Base-by-base conservation (phyloP, 2,329 filamentous ascomycete genomes). In the Xylaria polymorpha region DNA sequence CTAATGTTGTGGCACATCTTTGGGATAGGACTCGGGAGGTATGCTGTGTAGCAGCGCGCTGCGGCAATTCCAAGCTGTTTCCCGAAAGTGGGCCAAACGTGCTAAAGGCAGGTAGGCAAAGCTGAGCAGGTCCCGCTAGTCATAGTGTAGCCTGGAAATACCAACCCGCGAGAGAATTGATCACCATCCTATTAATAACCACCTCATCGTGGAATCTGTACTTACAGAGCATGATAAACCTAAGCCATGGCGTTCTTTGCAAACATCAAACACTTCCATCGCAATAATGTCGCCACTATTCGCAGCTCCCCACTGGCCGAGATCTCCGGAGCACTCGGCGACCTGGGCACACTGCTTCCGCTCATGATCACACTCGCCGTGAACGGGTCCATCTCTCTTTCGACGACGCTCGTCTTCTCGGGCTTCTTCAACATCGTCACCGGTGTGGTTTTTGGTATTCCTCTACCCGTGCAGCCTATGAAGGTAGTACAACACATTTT, bases 381-480 rank as follows among this genome's bases (percentile, higher is more conserved):
- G 35, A 92, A 93, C 72, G 85, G 87, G 41, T 94, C 92, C 9
- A 92, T 98, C 75, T 91, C 93, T 25, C 86, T 98, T 1, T 89
- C 93, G 32, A 90, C 91, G 57, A 98, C 95, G 0, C 86, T 98
- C 0, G 88, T 98, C 6, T 96, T 97, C 78, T 94, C 94, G 0
- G 96, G 96, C 1, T 77, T 94, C 10, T 95, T 92, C 80, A 98
- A 98, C 76, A 88, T 98, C 64, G 76, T 92, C 14, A 97, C 94
- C 0, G 96, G 95, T 20, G 77, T 90, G 1, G 81, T 91, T 39
- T 98, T 98, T 76, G 95, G 95, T 7, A 91, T 98, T 48, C 95
- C 95, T 1, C 82, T 98, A 3, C 94, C 94, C 0, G 94, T 98
- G 0, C 94, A 98, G 82, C 94, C 94, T n/a, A 91, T 91, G 88